Percentiles rank a stretch among this genome's conserved stretches.
Evolutionary conservation across 2,329 filamentous ascomycete genomes (phyloP).

Genomic region (Clarireedia sp.): DNA sequence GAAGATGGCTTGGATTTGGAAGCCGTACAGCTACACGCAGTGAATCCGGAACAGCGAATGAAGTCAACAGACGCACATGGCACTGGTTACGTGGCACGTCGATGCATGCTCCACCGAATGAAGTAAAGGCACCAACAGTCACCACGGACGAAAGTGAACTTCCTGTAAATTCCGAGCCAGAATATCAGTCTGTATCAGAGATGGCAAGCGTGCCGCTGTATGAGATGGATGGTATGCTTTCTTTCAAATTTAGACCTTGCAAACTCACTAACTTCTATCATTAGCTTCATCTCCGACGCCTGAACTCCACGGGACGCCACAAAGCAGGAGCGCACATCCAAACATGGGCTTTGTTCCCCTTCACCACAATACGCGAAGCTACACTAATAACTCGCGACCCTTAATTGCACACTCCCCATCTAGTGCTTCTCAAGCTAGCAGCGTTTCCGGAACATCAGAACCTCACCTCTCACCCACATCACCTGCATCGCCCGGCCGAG

Average conservation of each 20-base stretch:
- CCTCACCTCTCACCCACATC: conserved; percentile 11
- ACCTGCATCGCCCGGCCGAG: conserved; percentile 8
- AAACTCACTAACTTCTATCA: neutral
- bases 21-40: conserved; percentile 14
- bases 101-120: conserved; percentile 1
- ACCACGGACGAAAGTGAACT: conserved; percentile 23
- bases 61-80: conserved; percentile 16
- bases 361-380: neutral
- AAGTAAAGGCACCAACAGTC: conserved; percentile 25
- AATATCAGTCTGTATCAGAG: conserved; percentile 13
- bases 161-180: conserved; percentile 10
- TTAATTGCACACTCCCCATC: conserved; percentile 9
- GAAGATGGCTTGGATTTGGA: conserved; percentile 21
- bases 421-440: conserved; percentile 14
- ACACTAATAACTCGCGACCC: conserved; percentile 12
- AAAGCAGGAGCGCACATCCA: too few relatives aligned
- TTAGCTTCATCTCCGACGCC: conserved; percentile 21
- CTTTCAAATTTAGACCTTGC: conserved; percentile 1
- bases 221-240: conserved; percentile 29
- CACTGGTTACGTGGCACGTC: conserved; percentile 23
- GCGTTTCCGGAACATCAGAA: conserved; percentile 17
- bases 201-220: conserved; percentile 27
- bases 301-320: conserved; percentile 16
- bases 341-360: conserved; percentile 14
- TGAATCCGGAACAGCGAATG: conserved; percentile 23